Evolutionary conservation across 371 early-diverging fungal species (phyloP).

Genomic region (Syncephalastrum racemosum): DNA sequence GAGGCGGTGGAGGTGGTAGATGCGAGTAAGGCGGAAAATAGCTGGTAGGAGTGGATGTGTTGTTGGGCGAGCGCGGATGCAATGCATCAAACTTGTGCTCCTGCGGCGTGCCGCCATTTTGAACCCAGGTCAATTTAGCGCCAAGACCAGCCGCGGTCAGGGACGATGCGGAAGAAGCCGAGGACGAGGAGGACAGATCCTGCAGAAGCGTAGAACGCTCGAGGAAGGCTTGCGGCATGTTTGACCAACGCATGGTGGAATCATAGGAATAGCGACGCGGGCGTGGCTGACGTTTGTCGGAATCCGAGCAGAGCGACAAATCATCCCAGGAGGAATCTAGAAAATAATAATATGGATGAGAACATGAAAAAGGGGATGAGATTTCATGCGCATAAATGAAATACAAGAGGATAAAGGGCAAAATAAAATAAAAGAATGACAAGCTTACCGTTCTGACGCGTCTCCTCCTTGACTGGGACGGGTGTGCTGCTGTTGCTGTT

Average conservation of each 20-base stretch:
- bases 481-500: slow-evolving; percentile 1
- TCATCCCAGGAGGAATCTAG: slow-evolving; percentile 23
- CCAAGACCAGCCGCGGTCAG: slow-evolving; percentile 2
- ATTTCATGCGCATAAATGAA: slow-evolving; percentile 37
- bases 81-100: slow-evolving; percentile 3
- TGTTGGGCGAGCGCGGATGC: slow-evolving; percentile 1
- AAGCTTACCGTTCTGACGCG: no score
- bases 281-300: slow-evolving; percentile 12
- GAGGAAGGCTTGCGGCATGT: slow-evolving; percentile 37
- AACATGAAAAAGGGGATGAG: no score
- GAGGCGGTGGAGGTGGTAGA: slow-evolving; percentile 12
- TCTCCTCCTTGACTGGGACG: no score
- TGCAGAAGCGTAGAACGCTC: slow-evolving; percentile 27
- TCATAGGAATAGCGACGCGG: slow-evolving; percentile 46
- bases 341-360: no score
- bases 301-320: slow-evolving; percentile 37
- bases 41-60: slow-evolving; percentile 2
- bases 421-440: neutral
- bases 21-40: slow-evolving; percentile 7
- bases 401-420: no score
- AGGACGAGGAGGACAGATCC: slow-evolving; percentile 14
- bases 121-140: slow-evolving; percentile 8
- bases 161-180: slow-evolving; percentile 4
- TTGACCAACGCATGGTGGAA: slow-evolving; percentile 44
- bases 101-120: slow-evolving; percentile 5